These are phyloP conservation scores for Rhizoctonia solani DNA, from an alignment of 1,284 basidiomycete genomes.

Conservation along the genomic window DNA sequence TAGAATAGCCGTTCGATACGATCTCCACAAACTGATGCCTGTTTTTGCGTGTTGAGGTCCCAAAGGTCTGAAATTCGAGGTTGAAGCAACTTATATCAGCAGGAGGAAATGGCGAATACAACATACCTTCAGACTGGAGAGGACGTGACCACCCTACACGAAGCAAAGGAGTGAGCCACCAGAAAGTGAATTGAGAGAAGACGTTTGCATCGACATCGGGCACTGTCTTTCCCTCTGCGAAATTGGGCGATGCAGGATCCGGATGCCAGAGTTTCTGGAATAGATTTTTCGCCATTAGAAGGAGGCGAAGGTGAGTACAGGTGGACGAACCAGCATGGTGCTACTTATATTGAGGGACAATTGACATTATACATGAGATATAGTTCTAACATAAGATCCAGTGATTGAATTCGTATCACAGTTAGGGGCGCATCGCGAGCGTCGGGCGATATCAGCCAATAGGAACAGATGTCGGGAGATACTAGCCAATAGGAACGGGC, in stretches of 20 bases:
- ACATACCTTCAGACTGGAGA: slow-evolving; percentile 22
- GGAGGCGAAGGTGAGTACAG: no score
- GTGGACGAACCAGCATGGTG: no score
- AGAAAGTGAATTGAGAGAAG: slow-evolving; percentile 23
- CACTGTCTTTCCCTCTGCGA: slow-evolving; percentile 30
- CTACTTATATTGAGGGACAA: no score
- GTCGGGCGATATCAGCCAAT: no score
- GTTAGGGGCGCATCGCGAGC: no score
- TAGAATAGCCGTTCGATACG: slow-evolving; percentile 19
- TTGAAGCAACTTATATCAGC: not conserved
- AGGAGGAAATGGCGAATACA: no score
- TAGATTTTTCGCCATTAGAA: slow-evolving; percentile 17
- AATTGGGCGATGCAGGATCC: slow-evolving; percentile 24
- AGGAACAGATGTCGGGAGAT: no score
- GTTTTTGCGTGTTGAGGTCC: slow-evolving; percentile 22
- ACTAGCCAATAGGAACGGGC: no score
- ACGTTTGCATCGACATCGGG: slow-evolving; percentile 31
- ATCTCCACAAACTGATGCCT: slow-evolving; percentile 20
- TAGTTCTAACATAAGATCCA: no score
- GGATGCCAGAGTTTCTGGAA: slow-evolving; percentile 30
- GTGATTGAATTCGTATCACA: no score
- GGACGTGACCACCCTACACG: slow-evolving; percentile 19
- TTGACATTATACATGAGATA: no score
- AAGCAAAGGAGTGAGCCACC: slow-evolving; percentile 22
- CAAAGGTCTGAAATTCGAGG: slow-evolving; percentile 1